Conservation (phyloP, 352 stramenopile genomes). For the Pythium chondricola region DNA sequence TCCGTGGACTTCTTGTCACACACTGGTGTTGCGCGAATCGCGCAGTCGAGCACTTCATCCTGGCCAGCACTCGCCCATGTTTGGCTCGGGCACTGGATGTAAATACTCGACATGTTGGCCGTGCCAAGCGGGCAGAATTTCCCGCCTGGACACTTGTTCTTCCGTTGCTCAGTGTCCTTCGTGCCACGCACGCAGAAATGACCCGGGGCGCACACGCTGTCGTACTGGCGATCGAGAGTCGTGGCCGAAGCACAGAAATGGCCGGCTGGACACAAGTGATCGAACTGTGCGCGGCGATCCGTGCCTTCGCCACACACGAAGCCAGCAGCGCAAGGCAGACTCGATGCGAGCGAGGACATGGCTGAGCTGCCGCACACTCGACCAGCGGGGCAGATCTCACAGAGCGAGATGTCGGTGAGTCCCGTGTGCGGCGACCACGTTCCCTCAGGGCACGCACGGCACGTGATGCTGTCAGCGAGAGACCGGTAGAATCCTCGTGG, state of each 20-base stretch:
- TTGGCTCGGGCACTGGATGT: conserved; percentile 87
- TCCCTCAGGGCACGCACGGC: conserved; percentile 90
- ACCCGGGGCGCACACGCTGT: conserved; percentile 75
- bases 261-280: conserved; percentile 89
- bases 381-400: conserved; percentile 92
- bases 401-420: conserved; percentile 92
- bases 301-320: conserved; percentile 93
- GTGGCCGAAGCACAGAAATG: conserved; percentile 88
- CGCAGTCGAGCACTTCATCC: conserved; percentile 84
- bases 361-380: conserved; percentile 88
- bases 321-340: conserved; percentile 87
- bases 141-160: conserved; percentile 90
- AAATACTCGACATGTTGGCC: conserved; percentile 66
- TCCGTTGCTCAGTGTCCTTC: conserved; percentile 79
- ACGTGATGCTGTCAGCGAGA: conserved; percentile 93
- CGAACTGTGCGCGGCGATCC: conserved; percentile 87
- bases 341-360: conserved; percentile 84
- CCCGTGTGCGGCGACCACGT: conserved; percentile 92
- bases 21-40: conserved; percentile 83
- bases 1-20: conserved; percentile 89
- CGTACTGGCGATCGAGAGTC: conserved; percentile 80
- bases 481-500: conserved; percentile 91
- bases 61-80: conserved; percentile 85
- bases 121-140: conserved; percentile 92
- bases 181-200: conserved; percentile 90